Conservation (phyloP, 305 asterid genomes). For the Fraxinus albicans region DNA sequence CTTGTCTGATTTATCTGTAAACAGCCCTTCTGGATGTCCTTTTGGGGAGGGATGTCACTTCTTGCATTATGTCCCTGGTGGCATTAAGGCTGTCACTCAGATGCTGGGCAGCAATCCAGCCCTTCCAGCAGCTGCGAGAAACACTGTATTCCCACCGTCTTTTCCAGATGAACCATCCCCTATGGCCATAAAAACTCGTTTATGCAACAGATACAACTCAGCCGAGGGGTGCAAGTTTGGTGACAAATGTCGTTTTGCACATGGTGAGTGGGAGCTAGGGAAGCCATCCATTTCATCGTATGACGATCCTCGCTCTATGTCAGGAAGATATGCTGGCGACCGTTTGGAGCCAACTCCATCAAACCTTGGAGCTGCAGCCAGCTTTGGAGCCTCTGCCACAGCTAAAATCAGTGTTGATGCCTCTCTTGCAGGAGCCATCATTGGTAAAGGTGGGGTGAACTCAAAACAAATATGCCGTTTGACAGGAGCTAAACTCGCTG, state of each 20-base stretch:
- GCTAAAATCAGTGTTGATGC: conserved; percentile 54
- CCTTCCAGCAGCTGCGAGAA: conserved; percentile 37
- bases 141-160: conserved; percentile 29
- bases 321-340: conserved; percentile 36
- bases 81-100: conserved; percentile 53
- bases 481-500: conserved; percentile 47
- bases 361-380: conserved; percentile 31
- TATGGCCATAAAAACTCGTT: conserved; percentile 39
- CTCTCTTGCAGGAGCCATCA: conserved; percentile 50
- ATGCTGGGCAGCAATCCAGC: conserved; percentile 53
- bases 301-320: conserved; percentile 36
- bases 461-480: conserved; percentile 49
- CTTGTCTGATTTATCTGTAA: conserved; percentile 9
- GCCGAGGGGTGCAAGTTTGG: conserved; percentile 57
- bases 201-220: conserved; percentile 43
- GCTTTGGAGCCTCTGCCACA: conserved; percentile 51
- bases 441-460: conserved; percentile 51
- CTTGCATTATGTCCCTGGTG: conserved; percentile 55
- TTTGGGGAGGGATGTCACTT: conserved; percentile 56
- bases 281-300: conserved; percentile 30
- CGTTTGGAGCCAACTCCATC: conserved; percentile 35
- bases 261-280: conserved; percentile 55
- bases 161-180: conserved; percentile 43
- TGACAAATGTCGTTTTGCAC: conserved; percentile 51
- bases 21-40: conserved; percentile 54